Evolutionary conservation across 768 basidiomycete genomes (phyloP), one percentile per base, ranked within the genome.

Genomic region (Phlebiopsis flavidoalba): DNA sequence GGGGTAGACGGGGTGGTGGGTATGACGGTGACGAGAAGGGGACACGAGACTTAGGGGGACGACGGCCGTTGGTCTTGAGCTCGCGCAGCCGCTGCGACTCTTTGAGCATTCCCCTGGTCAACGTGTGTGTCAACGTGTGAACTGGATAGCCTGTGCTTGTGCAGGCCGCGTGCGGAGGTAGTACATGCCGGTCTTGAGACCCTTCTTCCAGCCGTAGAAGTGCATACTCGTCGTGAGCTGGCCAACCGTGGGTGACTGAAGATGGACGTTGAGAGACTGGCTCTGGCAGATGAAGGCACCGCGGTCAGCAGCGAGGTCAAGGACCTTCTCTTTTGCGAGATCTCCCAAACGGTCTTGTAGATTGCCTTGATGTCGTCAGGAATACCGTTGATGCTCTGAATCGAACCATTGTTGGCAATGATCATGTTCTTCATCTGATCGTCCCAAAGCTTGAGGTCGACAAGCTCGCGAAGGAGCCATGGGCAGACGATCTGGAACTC

Each of bases 281-380:
- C 86, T 88, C 75, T 99, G 96, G 76, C 94, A 96, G 75, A 98
- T 97, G 79, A 88, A 99, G 0, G 97, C 94, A 43, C 95, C 96
- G 62, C 97, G 94, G 73, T 99, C 97, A n/a, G 97, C 97, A 56
- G 97, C 90, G 66, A 99, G 82, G 77, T 99, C 97, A 60, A 99
- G 87, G 64, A 99, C 87, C 72, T 93, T 95, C 91, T 95, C 91
- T 98, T 98, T 79, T 98, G 96, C 49, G 85, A 88, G 74, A 99
- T 95, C 79, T 99, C 96, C 96, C 96, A 99, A 53, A 98, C 96
- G n/a, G 96, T 99, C 80, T 98, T 98, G 86, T 99, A 99, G 77
- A 99, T 95, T 0, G 92, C 91, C 77, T 97, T 98, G 76, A 95
- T 81, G 65, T 97, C 85, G 60, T 86, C 87, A 1, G 96, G 95